Conservation (phyloP, 2,329 filamentous ascomycete species). For the Claviceps paspali region DNA sequence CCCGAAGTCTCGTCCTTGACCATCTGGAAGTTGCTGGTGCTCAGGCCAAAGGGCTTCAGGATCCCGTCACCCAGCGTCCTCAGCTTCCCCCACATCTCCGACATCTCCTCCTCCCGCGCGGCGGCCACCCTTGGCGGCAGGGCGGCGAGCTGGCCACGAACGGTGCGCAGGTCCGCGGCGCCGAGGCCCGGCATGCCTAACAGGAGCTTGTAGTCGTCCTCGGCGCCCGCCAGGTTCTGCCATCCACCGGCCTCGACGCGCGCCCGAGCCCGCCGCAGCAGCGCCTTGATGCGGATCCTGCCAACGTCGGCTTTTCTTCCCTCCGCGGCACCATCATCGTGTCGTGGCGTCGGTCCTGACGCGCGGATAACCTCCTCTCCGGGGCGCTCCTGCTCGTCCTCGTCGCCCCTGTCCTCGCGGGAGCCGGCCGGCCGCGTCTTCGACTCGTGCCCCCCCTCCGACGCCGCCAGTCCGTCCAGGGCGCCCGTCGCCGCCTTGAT, state of each 20-base stretch:
- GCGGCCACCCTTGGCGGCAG: conserved; percentile 57
- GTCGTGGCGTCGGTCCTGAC: no score
- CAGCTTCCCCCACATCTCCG: conserved; percentile 94
- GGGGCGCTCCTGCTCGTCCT: conserved; percentile 4
- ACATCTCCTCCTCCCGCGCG: conserved; percentile 75
- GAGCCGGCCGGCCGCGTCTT: no score
- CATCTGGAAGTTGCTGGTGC: conserved; percentile 90
- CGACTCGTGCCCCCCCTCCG: no score
- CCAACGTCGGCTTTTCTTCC: conserved; percentile 42
- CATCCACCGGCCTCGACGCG: conserved; percentile 59
- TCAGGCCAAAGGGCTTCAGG: conserved; percentile 82
- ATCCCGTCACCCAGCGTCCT: conserved; percentile 87
- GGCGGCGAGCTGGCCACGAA: conserved; percentile 47
- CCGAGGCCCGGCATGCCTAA: conserved; percentile 40
- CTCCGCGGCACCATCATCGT: no score
- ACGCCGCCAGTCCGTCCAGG: conserved; percentile 53
- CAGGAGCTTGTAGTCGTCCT: conserved; percentile 64
- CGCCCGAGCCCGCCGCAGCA: conserved; percentile 65
- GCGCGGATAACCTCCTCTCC: no score
- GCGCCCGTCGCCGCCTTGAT: conserved; percentile 58
- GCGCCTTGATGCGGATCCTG: conserved; percentile 67
- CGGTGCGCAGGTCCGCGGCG: conserved; percentile 49
- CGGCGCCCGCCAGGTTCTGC: conserved; percentile 62
- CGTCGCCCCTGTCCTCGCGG: no score
- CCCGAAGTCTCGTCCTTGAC: conserved; percentile 78